A percentile compares a stretch with the other conserved stretches of the same genome.
Evolutionary conservation across 768 basidiomycete genomes (phyloP).

Genomic region (Mycena metata): DNA sequence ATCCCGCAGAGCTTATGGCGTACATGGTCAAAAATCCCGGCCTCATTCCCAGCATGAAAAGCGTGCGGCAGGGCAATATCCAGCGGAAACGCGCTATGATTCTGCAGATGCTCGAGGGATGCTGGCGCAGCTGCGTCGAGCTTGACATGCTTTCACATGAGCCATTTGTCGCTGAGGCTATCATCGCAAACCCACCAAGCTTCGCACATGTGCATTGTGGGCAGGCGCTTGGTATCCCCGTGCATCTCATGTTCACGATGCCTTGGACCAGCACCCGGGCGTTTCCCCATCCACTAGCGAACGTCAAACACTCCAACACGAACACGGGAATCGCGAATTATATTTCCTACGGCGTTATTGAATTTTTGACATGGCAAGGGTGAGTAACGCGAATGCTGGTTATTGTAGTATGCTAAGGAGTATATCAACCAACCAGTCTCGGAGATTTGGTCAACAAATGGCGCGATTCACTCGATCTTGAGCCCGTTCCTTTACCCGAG

Average conservation of each 20-base stretch:
- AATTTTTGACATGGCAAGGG: conserved; percentile 59
- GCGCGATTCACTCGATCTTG: conserved; percentile 52
- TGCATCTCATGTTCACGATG: conserved; percentile 40
- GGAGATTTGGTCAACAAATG: conserved; percentile 60
- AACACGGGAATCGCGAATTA: conserved; percentile 56
- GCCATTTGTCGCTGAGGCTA: conserved; percentile 59
- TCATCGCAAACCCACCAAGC: conserved; percentile 63
- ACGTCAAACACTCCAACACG: conserved; percentile 54
- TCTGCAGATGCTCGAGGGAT: conserved; percentile 58
- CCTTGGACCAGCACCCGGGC: conserved; percentile 48
- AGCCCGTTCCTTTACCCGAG: conserved; percentile 50
- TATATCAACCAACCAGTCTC: conserved; percentile 48
- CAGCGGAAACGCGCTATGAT: conserved; percentile 58
- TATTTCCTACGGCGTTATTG: conserved; percentile 56
- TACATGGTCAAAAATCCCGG: conserved; percentile 67
- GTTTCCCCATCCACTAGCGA: conserved; percentile 62
- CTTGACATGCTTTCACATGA: conserved; percentile 50
- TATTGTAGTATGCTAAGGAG: not conserved
- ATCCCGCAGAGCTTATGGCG: conserved; percentile 61
- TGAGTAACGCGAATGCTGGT: conserved; percentile 28
- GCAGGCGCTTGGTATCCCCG: conserved; percentile 57
- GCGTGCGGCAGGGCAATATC: conserved; percentile 58
- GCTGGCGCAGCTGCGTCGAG: conserved; percentile 52
- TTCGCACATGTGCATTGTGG: conserved; percentile 63
- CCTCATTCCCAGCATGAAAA: conserved; percentile 56